A percentile compares a stretch with the other conserved stretches of the same genome.
Conservation (phyloP, 2,329 filamentous ascomycete genomes). For the Diaporthe sp. region DNA sequence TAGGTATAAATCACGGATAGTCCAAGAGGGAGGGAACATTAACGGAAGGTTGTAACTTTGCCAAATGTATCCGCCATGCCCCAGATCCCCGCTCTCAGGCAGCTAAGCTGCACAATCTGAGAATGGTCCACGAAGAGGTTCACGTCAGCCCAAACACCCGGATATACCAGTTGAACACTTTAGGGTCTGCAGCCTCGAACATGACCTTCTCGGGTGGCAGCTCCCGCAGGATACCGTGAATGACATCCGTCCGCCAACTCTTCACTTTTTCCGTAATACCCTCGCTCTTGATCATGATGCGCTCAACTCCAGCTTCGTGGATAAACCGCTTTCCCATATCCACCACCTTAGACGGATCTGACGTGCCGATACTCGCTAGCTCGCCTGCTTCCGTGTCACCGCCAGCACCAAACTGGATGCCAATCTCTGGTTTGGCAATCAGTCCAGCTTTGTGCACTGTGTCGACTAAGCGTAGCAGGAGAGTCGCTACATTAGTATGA, state of each 20-base stretch:
- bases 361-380: conserved; percentile 59
- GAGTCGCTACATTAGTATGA: no score
- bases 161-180: conserved; percentile 67
- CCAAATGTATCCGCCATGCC: no score
- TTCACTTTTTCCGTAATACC: conserved; percentile 67
- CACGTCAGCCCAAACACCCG: no score
- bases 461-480: no score
- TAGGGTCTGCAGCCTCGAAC: conserved; percentile 67
- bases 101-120: no score
- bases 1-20: no score
- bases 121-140: no score
- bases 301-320: conserved; percentile 60
- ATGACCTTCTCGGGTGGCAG: conserved; percentile 63
- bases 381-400: conserved; percentile 42
- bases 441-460: conserved; percentile 58
- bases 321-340: conserved; percentile 61
- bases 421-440: conserved; percentile 64
- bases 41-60: no score
- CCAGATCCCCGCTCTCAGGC: no score
- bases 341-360: conserved; percentile 56
- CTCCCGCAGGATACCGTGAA: conserved; percentile 59
- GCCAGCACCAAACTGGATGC: conserved; percentile 52
- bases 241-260: conserved; percentile 65
- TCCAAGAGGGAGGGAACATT: no score
- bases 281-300: conserved; percentile 69